A percentile compares a stretch with the other conserved stretches of the same genome.
These are phyloP conservation scores for Hyphodiscus hymeniophilus DNA, from an alignment of 495 filamentous ascomycete genomes.

Conservation along the genomic window DNA sequence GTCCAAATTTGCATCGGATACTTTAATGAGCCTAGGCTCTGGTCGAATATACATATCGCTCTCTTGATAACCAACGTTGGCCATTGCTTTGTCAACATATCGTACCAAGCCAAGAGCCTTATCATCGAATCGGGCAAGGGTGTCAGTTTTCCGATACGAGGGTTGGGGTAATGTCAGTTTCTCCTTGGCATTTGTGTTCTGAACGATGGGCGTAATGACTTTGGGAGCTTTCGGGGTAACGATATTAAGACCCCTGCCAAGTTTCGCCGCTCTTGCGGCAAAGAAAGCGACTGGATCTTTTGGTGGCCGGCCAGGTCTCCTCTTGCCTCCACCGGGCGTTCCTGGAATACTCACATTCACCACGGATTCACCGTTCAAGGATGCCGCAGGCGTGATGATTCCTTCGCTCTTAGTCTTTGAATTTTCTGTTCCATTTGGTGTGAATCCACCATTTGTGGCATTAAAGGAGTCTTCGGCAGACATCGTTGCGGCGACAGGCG, in stretches of 20 bases:
- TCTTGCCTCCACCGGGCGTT: conserved; percentile 20
- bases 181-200: conserved; percentile 45
- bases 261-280: conserved; percentile 31
- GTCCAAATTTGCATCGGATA: conserved; percentile 65
- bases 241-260: conserved; percentile 5
- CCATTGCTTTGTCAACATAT: conserved; percentile 84
- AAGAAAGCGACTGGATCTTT: conserved; percentile 40
- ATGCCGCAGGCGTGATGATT: conserved; percentile 10
- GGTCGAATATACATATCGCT: conserved; percentile 79
- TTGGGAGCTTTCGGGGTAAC: conserved; percentile 35
- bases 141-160: conserved; percentile 48
- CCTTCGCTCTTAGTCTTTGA: conserved; percentile 10
- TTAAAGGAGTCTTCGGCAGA: conserved; percentile 16
- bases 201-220: conserved; percentile 35
- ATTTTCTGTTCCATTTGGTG: conserved; percentile 16
- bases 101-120: conserved; percentile 45
- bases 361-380: conserved; percentile 12
- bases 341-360: conserved; percentile 18
- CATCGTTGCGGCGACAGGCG: conserved; percentile 21
- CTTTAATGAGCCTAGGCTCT: conserved; percentile 67
- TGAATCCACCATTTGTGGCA: conserved; percentile 9
- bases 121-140: conserved; percentile 46
- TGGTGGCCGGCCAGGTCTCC: conserved; percentile 39
- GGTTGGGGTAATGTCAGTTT: conserved; percentile 51
- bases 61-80: conserved; percentile 89